Evolutionary conservation across 352 stramenopile species (phyloP).

Genomic region (Thalassiosira exigua): DNA sequence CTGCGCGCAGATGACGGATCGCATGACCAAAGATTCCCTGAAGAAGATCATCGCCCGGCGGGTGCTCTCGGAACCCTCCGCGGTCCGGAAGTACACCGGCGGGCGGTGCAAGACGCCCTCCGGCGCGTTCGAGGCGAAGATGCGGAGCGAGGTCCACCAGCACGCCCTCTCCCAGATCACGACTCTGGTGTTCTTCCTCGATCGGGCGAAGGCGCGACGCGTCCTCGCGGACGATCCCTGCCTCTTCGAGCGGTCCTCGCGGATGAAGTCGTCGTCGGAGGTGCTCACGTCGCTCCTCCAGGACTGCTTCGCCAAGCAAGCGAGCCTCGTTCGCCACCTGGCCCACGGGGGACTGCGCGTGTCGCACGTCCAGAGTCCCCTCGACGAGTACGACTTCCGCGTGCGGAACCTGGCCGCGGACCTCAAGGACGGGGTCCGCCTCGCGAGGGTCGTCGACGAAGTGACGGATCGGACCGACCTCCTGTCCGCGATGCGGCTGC

Average conservation of each 20-base stretch:
- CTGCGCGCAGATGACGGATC: conserved; percentile 5
- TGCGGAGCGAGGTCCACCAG: conserved; percentile 88
- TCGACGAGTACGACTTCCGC: conserved; percentile 95
- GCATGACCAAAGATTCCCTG: conserved; percentile 64
- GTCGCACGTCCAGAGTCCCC: conserved; percentile 89
- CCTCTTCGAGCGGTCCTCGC: conserved; percentile 87
- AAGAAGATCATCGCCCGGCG: conserved; percentile 78
- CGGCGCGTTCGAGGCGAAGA: conserved; percentile 81
- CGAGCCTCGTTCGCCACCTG: conserved; percentile 94
- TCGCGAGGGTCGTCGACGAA: conserved; percentile 92
- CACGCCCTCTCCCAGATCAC: conserved; percentile 91
- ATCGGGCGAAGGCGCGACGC: conserved; percentile 86
- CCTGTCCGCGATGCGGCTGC: conserved; percentile 89
- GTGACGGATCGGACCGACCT: conserved; percentile 83
- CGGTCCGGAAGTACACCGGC: conserved; percentile 78
- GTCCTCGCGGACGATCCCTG: conserved; percentile 88
- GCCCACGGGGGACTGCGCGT: conserved; percentile 89
- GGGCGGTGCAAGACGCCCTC: conserved; percentile 76
- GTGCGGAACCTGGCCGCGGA: conserved; percentile 92
- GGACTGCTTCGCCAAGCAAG: conserved; percentile 92
- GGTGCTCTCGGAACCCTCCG: conserved; percentile 76
- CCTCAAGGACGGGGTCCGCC: conserved; percentile 94
- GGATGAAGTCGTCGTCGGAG: conserved; percentile 91
- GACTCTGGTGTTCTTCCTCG: conserved; percentile 92
- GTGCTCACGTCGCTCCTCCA: conserved; percentile 92